Percentiles rank a stretch among this genome's conserved stretches.
Evolutionary conservation across 2,329 filamentous ascomycete species (phyloP).

Genomic region (Alternaria ethzedia): DNA sequence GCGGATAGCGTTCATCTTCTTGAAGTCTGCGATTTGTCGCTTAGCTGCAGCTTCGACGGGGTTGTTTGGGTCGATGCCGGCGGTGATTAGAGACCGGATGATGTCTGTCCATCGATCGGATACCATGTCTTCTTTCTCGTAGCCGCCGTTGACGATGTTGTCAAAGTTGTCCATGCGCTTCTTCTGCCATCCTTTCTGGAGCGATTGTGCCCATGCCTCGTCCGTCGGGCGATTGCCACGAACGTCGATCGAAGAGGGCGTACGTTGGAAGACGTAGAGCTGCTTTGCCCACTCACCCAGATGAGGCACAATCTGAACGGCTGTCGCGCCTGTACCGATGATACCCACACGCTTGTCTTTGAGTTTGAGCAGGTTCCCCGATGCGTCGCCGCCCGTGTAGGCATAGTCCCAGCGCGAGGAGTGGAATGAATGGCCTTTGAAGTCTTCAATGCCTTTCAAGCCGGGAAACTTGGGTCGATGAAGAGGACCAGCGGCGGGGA

Average conservation of each 20-base stretch:
- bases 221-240: slow-evolving; percentile 39
- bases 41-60: neutral
- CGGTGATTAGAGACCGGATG: slow-evolving; percentile 17
- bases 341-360: slow-evolving; percentile 45
- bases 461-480: slow-evolving; percentile 49
- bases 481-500: slow-evolving; percentile 52
- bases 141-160: slow-evolving; percentile 43
- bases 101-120: slow-evolving; percentile 58
- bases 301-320: slow-evolving; percentile 46
- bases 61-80: slow-evolving; percentile 9
- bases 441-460: slow-evolving; percentile 26
- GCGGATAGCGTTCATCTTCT: slow-evolving; percentile 56
- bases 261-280: slow-evolving; percentile 64
- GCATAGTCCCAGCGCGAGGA: slow-evolving; percentile 36
- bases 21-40: slow-evolving; percentile 29
- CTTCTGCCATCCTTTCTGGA: slow-evolving; percentile 53
- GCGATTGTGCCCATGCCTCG: slow-evolving; percentile 15
- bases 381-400: slow-evolving; percentile 32
- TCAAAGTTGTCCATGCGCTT: slow-evolving; percentile 56
- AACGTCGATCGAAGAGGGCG: slow-evolving; percentile 53
- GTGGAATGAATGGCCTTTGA: slow-evolving; percentile 40
- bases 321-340: slow-evolving; percentile 44
- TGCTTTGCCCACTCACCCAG: slow-evolving; percentile 57
- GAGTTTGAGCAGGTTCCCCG: slow-evolving; percentile 40
- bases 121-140: slow-evolving; percentile 52